These are phyloP conservation scores for Arachis monticola DNA, from an alignment of 331 rosid species.

Conservation along the genomic window DNA sequence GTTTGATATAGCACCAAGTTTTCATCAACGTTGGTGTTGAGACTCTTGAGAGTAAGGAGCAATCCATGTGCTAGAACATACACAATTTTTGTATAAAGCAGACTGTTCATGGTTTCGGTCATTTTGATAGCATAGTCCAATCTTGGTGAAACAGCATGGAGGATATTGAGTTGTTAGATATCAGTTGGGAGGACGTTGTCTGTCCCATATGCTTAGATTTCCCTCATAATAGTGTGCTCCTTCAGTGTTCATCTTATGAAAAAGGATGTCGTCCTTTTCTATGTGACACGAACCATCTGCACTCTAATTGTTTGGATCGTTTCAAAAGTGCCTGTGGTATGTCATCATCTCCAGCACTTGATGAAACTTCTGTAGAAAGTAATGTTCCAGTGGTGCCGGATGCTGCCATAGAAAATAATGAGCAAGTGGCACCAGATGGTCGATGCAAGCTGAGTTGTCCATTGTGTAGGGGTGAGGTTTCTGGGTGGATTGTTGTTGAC, in stretches of 20 bases:
- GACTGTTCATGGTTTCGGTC: constrained; percentile 41
- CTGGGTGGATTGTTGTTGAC: constrained; percentile 81
- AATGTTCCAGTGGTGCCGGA: constrained; percentile 54
- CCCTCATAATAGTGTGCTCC: constrained; percentile 90
- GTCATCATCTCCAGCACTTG: constrained; percentile 53
- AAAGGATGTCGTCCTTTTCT: constrained; percentile 91
- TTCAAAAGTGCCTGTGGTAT: constrained; percentile 70
- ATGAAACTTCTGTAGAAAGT: constrained; percentile 40
- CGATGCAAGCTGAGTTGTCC: constrained; percentile 73
- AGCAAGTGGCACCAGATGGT: constrained; percentile 54
- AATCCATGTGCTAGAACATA: constrained; percentile 34
- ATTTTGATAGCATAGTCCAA: constrained; percentile 36
- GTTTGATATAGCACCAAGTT: constrained; percentile 25
- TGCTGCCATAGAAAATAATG: constrained; percentile 42
- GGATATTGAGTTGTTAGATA: constrained; percentile 57
- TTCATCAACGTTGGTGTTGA: constrained; percentile 29
- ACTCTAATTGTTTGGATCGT: constrained; percentile 93
- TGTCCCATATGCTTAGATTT: constrained; percentile 96
- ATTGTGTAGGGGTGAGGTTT: constrained; percentile 89
- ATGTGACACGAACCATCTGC: constrained; percentile 88
- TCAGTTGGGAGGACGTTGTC: constrained; percentile 68
- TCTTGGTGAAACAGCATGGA: constrained; percentile 46
- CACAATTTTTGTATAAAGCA: constrained; percentile 26
- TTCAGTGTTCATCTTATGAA: constrained; percentile 78
- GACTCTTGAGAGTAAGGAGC: constrained; percentile 37